phyloP scores from a whole-genome alignment of 176 grass and related monocot species.

The Musa beccarii region DNA sequence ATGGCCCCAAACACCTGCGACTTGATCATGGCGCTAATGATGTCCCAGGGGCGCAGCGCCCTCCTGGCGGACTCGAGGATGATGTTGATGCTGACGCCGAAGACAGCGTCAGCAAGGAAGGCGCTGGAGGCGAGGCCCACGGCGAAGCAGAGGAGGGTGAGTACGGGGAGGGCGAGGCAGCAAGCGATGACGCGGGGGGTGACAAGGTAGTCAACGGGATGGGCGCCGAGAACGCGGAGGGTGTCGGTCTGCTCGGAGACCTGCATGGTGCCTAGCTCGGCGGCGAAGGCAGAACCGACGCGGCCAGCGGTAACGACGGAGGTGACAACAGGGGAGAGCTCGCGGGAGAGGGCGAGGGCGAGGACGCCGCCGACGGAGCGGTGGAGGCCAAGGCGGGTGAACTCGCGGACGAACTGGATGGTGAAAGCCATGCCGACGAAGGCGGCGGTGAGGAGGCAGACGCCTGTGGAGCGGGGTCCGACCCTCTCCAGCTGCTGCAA shows the following conservation, averaged over 20 bases:
- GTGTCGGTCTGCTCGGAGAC: conserved; percentile 97
- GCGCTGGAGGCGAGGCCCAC: conserved; percentile 79
- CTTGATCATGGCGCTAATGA: conserved; percentile 86
- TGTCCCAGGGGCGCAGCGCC: conserved; percentile 81
- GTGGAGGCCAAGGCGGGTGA: conserved; percentile 94
- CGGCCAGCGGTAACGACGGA: conserved; percentile 72
- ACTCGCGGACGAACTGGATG: conserved; percentile 99
- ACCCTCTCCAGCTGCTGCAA: conserved; percentile 79
- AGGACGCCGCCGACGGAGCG: conserved; percentile 92
- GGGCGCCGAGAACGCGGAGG: conserved; percentile 66
- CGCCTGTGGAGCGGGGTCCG: conserved; percentile 70
- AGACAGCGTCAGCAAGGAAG: conserved; percentile 73
- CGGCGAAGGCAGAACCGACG: conserved; percentile 90
- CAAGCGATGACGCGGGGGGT: conserved; percentile 82
- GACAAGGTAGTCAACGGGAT: conserved; percentile 85
- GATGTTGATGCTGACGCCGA: conserved; percentile 89
- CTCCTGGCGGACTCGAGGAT: conserved; percentile 91
- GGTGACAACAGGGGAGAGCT: conserved; percentile 88
- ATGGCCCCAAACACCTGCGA: conserved; percentile 88
- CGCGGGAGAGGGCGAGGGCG: conserved; percentile 75
- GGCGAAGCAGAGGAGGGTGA: conserved; percentile 73
- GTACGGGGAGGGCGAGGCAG: conserved; percentile 67
- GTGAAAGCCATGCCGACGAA: conserved; percentile 99
- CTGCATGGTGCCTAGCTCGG: conserved; percentile 97
- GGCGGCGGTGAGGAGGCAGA: conserved; percentile 76